Base-by-base conservation (phyloP, 2,329 filamentous ascomycete species). In the Beauveria pseudobassiana region DNA sequence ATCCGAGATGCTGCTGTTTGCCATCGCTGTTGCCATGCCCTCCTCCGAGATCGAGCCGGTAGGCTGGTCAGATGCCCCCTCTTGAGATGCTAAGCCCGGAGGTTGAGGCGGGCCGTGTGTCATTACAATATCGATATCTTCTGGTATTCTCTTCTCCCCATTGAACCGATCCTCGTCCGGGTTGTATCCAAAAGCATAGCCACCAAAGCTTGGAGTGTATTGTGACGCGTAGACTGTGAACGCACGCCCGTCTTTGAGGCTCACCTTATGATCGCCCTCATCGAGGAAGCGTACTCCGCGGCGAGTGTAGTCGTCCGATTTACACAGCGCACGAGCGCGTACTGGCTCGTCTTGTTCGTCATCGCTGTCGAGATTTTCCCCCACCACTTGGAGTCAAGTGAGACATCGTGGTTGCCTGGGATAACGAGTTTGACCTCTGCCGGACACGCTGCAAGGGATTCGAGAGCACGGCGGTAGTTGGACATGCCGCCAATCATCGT, bases 361-460 rank as follows among this genome's bases (percentile, higher is more conserved):
- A 63, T 67, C 20, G 26, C 55, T 57, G 70, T 66, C 56, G 76
- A 80, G 0, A 68, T 67, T 0, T 69, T 66, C 20, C 5, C 51
- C 59, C 59, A 62, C 59, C 59, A 62, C 26, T 14, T 14, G 14
- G 34, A 34, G 55, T 73, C 70, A 2, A 73, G 64, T 1, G 68
- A 76, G 38, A 77, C 77, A 59, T 80, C 76, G 62, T 80, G 77
- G 61, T 79, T 80, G 2, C 78, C 77, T 1, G 77, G 70, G 53
- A 81, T 79, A 16, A 76, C 70, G 7, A 81, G 64, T 54, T 80
- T 80, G 7, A 80, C 67, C 0, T 74, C 73, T 0, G 77, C 76
- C n/a, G 74, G 63, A 12, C 78, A 65, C 0, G 60, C 54, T 24
- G 70, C 66, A 1, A 80, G 68, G 3, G 75, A 64, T 8, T 70